Conservation (phyloP, 352 stramenopile genomes). For the Phytophthora foliorum region DNA sequence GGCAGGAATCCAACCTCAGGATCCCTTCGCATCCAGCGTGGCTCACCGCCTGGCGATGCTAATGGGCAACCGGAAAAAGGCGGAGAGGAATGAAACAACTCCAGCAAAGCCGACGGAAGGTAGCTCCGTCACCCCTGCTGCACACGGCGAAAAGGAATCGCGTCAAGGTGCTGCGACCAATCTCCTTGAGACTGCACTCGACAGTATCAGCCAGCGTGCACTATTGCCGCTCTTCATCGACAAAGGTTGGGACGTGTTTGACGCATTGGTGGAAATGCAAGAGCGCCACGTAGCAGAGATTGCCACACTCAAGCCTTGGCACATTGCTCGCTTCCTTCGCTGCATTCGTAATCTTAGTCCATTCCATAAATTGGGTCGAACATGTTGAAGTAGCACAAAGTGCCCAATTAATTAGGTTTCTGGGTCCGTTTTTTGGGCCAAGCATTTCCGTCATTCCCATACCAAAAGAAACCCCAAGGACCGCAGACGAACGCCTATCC, state of each 20-base stretch:
- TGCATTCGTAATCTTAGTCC: background rate
- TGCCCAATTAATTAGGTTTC: background rate
- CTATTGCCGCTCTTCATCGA: constrained; percentile 21
- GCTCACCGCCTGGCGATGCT: constrained; percentile 13
- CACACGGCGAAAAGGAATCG: background rate
- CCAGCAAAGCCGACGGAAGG: background rate
- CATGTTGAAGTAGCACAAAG: constrained; percentile 26
- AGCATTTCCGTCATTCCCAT: background rate
- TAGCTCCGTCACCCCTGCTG: background rate
- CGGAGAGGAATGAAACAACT: background rate
- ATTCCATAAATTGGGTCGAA: background rate
- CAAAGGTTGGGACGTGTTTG: constrained; percentile 38
- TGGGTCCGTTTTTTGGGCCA: background rate
- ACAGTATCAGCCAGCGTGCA: constrained; percentile 20
- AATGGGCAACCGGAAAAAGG: background rate
- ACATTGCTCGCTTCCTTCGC: constrained; percentile 22
- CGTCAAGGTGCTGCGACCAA: background rate
- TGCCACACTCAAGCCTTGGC: constrained; percentile 12
- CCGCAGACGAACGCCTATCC: background rate
- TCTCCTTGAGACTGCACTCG: constrained; percentile 14
- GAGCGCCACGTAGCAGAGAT: constrained; percentile 22
- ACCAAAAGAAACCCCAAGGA: constrained; percentile 21
- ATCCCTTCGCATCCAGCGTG: constrained; percentile 27
- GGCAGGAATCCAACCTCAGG: constrained; percentile 26
- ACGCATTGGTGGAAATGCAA: constrained; percentile 28